Base-by-base conservation (phyloP, 2,329 filamentous ascomycete species). In the Corniculantispora saksenae region DNA sequence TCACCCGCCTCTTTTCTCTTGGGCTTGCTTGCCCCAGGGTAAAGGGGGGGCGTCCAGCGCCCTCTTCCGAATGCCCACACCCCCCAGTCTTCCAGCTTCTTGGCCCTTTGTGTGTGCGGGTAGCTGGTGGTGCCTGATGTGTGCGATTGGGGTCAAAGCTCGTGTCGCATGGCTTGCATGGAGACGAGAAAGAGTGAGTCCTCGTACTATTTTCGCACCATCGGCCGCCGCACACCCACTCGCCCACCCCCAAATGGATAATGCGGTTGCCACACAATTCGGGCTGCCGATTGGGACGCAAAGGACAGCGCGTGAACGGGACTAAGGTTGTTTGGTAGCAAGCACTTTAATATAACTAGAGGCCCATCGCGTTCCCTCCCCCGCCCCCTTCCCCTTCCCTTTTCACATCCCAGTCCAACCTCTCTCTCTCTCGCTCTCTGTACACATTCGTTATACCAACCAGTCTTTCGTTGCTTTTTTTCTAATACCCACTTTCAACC, bases 401-500 rank as follows among this genome's bases (percentile, higher is more conserved):
- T 51, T 54, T 48, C 23, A 25, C 61, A 45, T 50, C 48, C 27
- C 50, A 56, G 62, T 67, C 65, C 64, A 64, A 63, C 66, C 68
- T 57, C 51, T 32, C 53, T 40, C 32, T 32, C 6, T 32, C 32
- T 32, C 32, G 40, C 61, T 48, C 62, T 53, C 43, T n/a, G 23
- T 35, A 62, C 38, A 23, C 32, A 57, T 19, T 54, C 48, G 64
- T 61, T 62, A 61, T 63, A 65, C 59, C 58, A 65, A 61, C n/a
- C 32, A 32, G 40, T 43, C 58, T 27, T 35, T 53, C 47, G 32
- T 38, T 51, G 45, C 58, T 47, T 43, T 54, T 61, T 55, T 61
- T 67, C 61, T 66, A 32, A 32, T 32, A 32, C 32, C 32, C 32
- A 32, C 32, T 32, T 66, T 61, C 53, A 66, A 66, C 47, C 25